Conservation (phyloP, 805 yeast genomes). For the Pichia phayaonensis region DNA sequence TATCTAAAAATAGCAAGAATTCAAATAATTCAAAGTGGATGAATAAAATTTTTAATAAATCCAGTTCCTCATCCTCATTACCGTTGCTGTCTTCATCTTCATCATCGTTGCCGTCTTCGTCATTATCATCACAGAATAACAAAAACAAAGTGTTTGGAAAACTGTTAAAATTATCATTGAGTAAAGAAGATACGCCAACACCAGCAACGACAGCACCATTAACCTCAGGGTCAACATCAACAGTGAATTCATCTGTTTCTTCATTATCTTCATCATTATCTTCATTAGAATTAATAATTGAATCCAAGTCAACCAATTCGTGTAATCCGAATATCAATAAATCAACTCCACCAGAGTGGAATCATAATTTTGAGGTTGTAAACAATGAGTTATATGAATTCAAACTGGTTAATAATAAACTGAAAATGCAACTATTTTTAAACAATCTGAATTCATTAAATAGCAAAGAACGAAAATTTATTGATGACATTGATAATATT, state of each 20-base stretch:
- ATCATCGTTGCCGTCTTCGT: neutral
- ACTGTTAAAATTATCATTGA: neutral
- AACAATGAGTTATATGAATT: conserved; percentile 21
- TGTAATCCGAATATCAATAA: neutral
- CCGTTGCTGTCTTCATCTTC: conserved; percentile 1
- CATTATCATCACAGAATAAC: neutral
- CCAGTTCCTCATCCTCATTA: conserved; percentile 7
- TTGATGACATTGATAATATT: neutral
- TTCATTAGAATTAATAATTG: conserved; percentile 1
- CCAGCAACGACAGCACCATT: too few species aligned
- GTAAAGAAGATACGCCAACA: neutral
- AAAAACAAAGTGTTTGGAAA: neutral
- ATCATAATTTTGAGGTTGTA: conserved; percentile 17
- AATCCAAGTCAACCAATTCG: neutral
- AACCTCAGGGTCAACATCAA: neutral
- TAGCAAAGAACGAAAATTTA: conserved; percentile 7
- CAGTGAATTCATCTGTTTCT: neutral
- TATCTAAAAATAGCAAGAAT: neutral
- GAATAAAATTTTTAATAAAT: conserved; percentile 21
- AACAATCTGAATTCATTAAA: conserved; percentile 15
- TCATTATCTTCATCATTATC: conserved; percentile 10
- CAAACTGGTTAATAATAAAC: conserved; percentile 20
- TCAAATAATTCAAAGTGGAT: conserved; percentile 16
- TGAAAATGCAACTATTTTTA: conserved; percentile 14
- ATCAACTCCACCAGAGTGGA: conserved; percentile 37